Percentiles rank a stretch among this genome's conserved stretches.
phyloP scores from a whole-genome alignment of 768 basidiomycete genomes.

The Podaxis pistillaris region DNA sequence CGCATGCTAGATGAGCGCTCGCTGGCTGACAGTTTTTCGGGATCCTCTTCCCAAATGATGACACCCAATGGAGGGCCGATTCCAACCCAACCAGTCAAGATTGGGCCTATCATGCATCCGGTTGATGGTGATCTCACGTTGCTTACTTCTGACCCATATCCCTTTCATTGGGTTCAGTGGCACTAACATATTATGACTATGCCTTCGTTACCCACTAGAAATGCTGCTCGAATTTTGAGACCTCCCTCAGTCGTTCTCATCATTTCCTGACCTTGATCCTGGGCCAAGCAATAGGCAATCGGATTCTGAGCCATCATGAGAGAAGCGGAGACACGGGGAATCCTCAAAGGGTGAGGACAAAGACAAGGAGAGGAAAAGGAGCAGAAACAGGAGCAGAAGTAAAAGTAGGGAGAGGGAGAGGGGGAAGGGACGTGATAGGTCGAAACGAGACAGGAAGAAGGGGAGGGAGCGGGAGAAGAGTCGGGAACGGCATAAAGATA shows the following conservation, averaged over 20 bases:
- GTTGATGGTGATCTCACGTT: too few species aligned
- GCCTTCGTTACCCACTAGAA: too few species aligned
- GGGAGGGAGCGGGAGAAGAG: conserved; percentile 18
- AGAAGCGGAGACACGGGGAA: conserved; percentile 15
- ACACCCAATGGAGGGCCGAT: too few species aligned
- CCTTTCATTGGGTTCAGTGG: too few species aligned
- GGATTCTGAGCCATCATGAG: not conserved
- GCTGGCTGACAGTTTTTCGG: too few species aligned
- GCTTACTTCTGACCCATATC: too few species aligned
- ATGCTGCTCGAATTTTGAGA: too few species aligned
- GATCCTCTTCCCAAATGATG: too few species aligned
- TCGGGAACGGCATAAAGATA: conserved; percentile 10
- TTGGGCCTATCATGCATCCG: too few species aligned
- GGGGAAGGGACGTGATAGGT: conserved; percentile 10
- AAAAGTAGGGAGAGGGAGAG: conserved; percentile 17
- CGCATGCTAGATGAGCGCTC: too few species aligned
- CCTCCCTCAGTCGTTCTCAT: conserved; percentile 43
- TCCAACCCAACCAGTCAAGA: too few species aligned
- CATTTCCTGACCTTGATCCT: conserved; percentile 64
- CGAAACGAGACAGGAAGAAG: conserved; percentile 17
- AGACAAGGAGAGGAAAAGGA: conserved; percentile 10
- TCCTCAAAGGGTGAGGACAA: not conserved
- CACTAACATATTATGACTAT: too few species aligned
- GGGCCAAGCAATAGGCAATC: conserved; percentile 15
- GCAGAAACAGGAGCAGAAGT: conserved; percentile 20